Percentiles rank a stretch among this genome's conserved stretches.
These are phyloP conservation scores for Perilla frutescens DNA, from an alignment of 257 asterid genomes.

Conservation along the genomic window DNA sequence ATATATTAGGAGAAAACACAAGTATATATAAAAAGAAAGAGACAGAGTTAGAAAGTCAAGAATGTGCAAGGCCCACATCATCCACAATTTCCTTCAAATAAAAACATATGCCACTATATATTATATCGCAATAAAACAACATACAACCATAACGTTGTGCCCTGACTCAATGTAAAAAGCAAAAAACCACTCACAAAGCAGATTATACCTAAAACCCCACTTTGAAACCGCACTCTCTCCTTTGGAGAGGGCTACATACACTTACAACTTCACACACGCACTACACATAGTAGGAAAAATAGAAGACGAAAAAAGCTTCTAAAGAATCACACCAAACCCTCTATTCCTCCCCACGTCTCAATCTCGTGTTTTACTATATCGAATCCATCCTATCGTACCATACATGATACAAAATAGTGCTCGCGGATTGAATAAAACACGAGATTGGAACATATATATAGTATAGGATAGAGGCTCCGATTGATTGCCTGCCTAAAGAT, in stretches of 20 bases:
- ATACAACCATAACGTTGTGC: constrained; percentile 30
- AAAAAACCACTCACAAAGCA: constrained; percentile 28
- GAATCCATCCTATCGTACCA: not conserved
- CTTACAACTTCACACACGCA: constrained; percentile 43
- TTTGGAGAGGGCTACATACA: constrained; percentile 83
- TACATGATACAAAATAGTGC: not conserved
- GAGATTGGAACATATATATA: not conserved
- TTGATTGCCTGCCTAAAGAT: constrained; percentile 4
- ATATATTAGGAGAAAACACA: not conserved
- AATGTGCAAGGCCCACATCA: constrained; percentile 25
- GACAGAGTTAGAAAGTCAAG: constrained; percentile 8
- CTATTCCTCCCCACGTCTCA: not conserved
- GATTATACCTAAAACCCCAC: constrained; percentile 38
- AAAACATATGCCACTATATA: constrained; percentile 30
- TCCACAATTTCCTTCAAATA: constrained; percentile 20
- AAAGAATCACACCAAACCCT: not conserved
- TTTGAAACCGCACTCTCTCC: constrained; percentile 86
- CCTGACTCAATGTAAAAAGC: constrained; percentile 15
- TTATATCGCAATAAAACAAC: constrained; percentile 27
- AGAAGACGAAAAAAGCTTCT: not conserved
- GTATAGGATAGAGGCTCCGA: not conserved
- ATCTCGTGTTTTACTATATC: not conserved
- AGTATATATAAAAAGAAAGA: not conserved
- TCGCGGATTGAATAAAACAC: not conserved
- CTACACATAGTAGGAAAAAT: constrained; percentile 25